These are phyloP conservation scores for Draba incana DNA, from an alignment of 345 rosid genomes.

Conservation along the genomic window DNA sequence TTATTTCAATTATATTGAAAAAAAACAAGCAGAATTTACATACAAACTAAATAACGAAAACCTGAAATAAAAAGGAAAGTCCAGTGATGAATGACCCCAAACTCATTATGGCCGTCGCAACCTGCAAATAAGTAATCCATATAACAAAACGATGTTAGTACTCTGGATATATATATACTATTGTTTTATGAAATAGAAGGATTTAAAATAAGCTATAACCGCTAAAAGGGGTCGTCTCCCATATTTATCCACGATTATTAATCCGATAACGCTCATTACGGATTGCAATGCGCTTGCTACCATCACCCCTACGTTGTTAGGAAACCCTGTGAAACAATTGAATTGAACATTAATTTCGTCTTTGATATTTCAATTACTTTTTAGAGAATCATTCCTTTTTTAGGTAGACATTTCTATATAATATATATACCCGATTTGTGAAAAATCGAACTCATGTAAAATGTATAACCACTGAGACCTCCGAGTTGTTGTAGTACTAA, in stretches of 20 bases:
- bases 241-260: conserved; percentile 65
- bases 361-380: neutral
- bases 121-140: conserved; percentile 43
- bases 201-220: conserved; percentile 38
- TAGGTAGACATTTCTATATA: neutral
- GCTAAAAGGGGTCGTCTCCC: conserved; percentile 75
- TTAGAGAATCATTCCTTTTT: neutral
- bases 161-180: neutral
- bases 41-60: conserved; percentile 6
- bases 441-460: conserved; percentile 60
- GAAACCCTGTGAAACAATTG: conserved; percentile 22
- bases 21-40: neutral
- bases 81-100: conserved; percentile 68
- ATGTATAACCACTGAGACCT: conserved; percentile 64
- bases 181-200: neutral
- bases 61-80: conserved; percentile 66
- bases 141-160: conserved; percentile 5
- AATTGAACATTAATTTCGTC: neutral
- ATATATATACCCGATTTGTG: conserved; percentile 50
- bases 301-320: conserved; percentile 34
- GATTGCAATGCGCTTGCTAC: conserved; percentile 41
- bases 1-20: conserved; percentile 2
- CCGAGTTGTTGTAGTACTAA: conserved; percentile 85
- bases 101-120: conserved; percentile 78
- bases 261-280: conserved; percentile 69